These are phyloP conservation scores for Scenedesmus sp. DNA, from an alignment of 163 green algal species.

Conservation along the genomic window DNA sequence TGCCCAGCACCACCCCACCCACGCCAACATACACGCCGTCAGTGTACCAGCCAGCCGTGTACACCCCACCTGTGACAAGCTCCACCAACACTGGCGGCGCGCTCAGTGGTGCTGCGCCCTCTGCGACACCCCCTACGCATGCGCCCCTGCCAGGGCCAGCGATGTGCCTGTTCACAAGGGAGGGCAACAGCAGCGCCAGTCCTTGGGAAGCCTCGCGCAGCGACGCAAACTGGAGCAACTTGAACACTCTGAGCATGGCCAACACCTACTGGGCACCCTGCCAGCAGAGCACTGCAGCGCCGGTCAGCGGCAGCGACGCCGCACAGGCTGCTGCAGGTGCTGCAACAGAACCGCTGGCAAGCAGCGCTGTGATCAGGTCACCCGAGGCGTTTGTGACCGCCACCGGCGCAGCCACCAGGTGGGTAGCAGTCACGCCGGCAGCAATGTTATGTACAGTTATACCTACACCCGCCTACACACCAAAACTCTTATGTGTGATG, in stretches of 20 bases:
- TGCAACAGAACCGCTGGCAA: background rate
- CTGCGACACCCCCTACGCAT: background rate
- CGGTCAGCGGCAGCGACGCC: constrained; percentile 23
- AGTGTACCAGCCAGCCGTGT: background rate
- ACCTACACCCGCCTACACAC: no score
- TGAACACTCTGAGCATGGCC: background rate
- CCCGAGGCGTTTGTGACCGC: constrained; percentile 22
- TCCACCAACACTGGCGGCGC: background rate
- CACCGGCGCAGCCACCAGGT: constrained; percentile 30
- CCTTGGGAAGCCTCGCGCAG: no score
- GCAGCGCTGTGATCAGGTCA: constrained; percentile 18
- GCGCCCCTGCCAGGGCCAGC: background rate
- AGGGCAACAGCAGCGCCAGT: background rate
- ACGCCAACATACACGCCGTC: background rate
- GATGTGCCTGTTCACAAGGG: constrained; percentile 22
- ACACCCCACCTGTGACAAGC: background rate
- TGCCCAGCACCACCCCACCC: background rate
- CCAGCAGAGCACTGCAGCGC: background rate
- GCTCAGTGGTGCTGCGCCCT: background rate
- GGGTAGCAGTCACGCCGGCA: background rate
- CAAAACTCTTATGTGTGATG: no score
- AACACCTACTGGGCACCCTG: constrained; percentile 41
- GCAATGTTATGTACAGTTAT: no score
- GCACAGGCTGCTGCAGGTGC: background rate
- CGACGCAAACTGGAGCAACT: background rate